Conservation (phyloP, 306 rosid species). For the Glycyrrhiza uralensis region DNA sequence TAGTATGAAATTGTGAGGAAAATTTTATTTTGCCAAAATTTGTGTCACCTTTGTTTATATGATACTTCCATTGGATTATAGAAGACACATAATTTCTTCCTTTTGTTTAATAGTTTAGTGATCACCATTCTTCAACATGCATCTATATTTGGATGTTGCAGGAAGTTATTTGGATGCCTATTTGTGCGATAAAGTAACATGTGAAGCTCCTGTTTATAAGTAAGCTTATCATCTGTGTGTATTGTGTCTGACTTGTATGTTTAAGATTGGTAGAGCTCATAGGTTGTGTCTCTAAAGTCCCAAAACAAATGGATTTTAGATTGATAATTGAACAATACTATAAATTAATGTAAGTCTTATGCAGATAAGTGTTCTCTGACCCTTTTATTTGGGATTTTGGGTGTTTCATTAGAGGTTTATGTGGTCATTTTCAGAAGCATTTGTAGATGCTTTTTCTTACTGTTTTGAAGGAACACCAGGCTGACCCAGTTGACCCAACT, state of each 20-base stretch:
- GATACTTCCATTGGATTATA: conserved; percentile 15
- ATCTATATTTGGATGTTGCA: conserved; percentile 77
- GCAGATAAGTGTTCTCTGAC: conserved; percentile 12
- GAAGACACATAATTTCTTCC: conserved; percentile 7
- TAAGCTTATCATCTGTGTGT: conserved; percentile 50
- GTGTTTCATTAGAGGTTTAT: background rate
- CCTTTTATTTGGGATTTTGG: background rate
- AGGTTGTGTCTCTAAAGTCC: background rate
- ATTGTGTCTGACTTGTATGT: conserved; percentile 31
- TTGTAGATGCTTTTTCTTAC: background rate
- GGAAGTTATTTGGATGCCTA: conserved; percentile 55
- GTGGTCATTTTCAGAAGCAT: conserved; percentile 2
- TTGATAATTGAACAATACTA: background rate
- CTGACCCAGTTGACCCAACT: background rate
- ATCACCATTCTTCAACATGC: conserved; percentile 53
- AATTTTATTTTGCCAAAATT: background rate
- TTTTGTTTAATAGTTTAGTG: conserved; percentile 46
- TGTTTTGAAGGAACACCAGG: background rate
- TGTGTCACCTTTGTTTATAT: conserved; percentile 11
- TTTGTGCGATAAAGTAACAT: conserved; percentile 54
- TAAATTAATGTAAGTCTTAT: background rate
- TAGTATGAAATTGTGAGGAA: background rate
- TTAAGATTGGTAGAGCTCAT: conserved; percentile 13
- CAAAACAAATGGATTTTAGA: background rate
- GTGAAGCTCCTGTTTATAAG: conserved; percentile 63